Evolutionary conservation across 176 grass and related monocot species (phyloP).

Genomic region (Phoenix roebelenii): DNA sequence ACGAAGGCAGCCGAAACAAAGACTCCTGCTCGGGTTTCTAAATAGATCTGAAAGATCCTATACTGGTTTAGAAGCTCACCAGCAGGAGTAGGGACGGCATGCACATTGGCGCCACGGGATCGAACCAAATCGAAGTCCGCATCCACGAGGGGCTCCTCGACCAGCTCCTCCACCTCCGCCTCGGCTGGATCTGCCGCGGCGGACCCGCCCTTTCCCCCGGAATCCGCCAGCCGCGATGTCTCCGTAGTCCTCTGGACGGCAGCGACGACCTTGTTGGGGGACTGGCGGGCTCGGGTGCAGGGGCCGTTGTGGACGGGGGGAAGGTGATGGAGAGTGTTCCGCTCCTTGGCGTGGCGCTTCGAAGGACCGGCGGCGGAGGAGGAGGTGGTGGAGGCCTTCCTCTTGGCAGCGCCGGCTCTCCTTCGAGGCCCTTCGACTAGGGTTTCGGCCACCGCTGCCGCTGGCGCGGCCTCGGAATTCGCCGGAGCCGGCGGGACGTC

Average conservation of each 20-base stretch:
- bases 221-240: slow-evolving; percentile 12
- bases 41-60: slow-evolving; percentile 11
- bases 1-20: too few species aligned
- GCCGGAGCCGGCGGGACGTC: slow-evolving; percentile 18
- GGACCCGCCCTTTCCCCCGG: slow-evolving; percentile 16
- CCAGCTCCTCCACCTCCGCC: slow-evolving; percentile 24
- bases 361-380: slow-evolving; percentile 39
- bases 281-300: slow-evolving; percentile 83
- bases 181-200: slow-evolving; percentile 29
- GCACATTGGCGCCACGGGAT: slow-evolving; percentile 65
- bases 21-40: neutral
- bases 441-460: slow-evolving; percentile 1
- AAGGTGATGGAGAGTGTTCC: slow-evolving; percentile 52
- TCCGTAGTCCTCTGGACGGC: slow-evolving; percentile 7
- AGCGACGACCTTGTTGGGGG: slow-evolving; percentile 57
- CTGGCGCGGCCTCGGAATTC: slow-evolving; percentile 27
- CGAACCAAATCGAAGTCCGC: slow-evolving; percentile 68
- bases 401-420: slow-evolving; percentile 49
- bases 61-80: slow-evolving; percentile 37
- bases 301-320: slow-evolving; percentile 80
- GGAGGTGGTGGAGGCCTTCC: slow-evolving; percentile 31
- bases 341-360: slow-evolving; percentile 90
- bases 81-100: slow-evolving; percentile 83
- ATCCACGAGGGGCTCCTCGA: slow-evolving; percentile 33
- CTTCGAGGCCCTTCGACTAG: slow-evolving; percentile 17